Evolutionary conservation across 2,329 filamentous ascomycete species (phyloP).

Genomic region (Fusarium poae): DNA sequence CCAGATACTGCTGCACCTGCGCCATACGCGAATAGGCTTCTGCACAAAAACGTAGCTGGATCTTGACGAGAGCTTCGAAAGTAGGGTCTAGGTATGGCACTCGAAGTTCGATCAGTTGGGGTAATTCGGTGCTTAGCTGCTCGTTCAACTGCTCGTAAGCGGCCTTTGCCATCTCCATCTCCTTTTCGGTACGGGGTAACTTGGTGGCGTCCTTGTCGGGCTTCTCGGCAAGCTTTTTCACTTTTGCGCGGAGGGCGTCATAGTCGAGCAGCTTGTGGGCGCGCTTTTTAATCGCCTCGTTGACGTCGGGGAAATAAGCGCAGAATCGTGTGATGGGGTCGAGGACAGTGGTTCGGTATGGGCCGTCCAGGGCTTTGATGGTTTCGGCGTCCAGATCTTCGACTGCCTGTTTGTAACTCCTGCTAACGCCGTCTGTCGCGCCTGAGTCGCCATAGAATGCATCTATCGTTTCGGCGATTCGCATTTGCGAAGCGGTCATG

Average conservation of each 20-base stretch:
- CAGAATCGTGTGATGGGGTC: slow-evolving; percentile 97
- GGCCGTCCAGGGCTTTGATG: slow-evolving; percentile 97
- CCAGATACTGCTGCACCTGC: slow-evolving; percentile 98
- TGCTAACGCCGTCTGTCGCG: slow-evolving; percentile 92
- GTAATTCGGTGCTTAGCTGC: slow-evolving; percentile 91
- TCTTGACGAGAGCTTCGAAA: slow-evolving; percentile 98
- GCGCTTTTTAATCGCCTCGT: slow-evolving; percentile 99
- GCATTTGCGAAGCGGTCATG: slow-evolving; percentile 99
- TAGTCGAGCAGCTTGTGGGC: slow-evolving; percentile 99
- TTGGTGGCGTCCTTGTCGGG: slow-evolving; percentile 98
- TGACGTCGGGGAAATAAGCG: slow-evolving; percentile 98
- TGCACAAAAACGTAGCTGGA: slow-evolving; percentile 96
- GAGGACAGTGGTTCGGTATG: slow-evolving; percentile 92
- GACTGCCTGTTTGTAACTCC: slow-evolving; percentile 98
- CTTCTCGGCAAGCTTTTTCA: slow-evolving; percentile 97
- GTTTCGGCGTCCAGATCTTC: slow-evolving; percentile 98
- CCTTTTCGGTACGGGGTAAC: slow-evolving; percentile 94
- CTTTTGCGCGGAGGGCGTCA: slow-evolving; percentile 93
- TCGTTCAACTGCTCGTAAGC: slow-evolving; percentile 98
- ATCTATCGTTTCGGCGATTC: slow-evolving; percentile 98
- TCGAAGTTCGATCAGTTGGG: slow-evolving; percentile 94
- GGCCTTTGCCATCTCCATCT: slow-evolving; percentile 91
- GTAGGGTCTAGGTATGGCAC: slow-evolving; percentile 97
- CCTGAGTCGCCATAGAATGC: slow-evolving; percentile 98
- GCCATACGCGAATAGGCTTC: slow-evolving; percentile 98